phyloP scores from a whole-genome alignment of 2,329 filamentous ascomycete genomes.

The Trichoderma sp. region DNA sequence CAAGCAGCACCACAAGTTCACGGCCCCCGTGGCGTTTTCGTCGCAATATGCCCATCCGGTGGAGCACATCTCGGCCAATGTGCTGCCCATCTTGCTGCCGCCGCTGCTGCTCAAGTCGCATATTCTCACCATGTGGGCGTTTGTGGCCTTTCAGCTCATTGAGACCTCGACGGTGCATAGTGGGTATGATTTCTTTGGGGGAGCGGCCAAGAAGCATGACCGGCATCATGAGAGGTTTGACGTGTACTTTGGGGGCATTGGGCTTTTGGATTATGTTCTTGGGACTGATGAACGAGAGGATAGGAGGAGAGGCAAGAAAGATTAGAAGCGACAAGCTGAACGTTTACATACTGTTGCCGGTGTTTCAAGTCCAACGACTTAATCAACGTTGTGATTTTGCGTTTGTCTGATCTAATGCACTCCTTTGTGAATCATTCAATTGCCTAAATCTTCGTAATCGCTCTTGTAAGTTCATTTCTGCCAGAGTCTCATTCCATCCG shows the following conservation, averaged over 20 bases:
- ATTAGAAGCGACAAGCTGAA: background rate
- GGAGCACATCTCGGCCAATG: slow-evolving; percentile 58
- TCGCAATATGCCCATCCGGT: slow-evolving; percentile 59
- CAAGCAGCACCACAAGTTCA: slow-evolving; percentile 59
- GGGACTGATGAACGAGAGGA: slow-evolving; percentile 45
- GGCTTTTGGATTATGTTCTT: slow-evolving; percentile 54
- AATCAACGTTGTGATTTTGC: background rate
- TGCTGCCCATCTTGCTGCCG: slow-evolving; percentile 53
- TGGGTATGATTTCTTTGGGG: slow-evolving; percentile 56
- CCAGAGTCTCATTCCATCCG: background rate
- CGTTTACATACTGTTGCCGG: background rate
- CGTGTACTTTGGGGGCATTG: slow-evolving; percentile 55
- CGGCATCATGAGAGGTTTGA: slow-evolving; percentile 59
- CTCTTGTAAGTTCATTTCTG: background rate
- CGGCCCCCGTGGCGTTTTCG: slow-evolving; percentile 55
- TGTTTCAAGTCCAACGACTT: background rate
- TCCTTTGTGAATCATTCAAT: background rate
- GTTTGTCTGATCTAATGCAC: background rate
- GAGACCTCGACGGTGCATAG: slow-evolving; percentile 59
- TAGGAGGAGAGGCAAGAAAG: slow-evolving; percentile 20
- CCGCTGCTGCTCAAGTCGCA: slow-evolving; percentile 50
- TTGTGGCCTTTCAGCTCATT: slow-evolving; percentile 50
- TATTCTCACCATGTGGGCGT: slow-evolving; percentile 55
- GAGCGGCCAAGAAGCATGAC: slow-evolving; percentile 54
- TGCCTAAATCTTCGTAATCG: background rate